These are phyloP conservation scores for Solanum rostratum DNA, from an alignment of 257 asterid genomes.

Conservation along the genomic window DNA sequence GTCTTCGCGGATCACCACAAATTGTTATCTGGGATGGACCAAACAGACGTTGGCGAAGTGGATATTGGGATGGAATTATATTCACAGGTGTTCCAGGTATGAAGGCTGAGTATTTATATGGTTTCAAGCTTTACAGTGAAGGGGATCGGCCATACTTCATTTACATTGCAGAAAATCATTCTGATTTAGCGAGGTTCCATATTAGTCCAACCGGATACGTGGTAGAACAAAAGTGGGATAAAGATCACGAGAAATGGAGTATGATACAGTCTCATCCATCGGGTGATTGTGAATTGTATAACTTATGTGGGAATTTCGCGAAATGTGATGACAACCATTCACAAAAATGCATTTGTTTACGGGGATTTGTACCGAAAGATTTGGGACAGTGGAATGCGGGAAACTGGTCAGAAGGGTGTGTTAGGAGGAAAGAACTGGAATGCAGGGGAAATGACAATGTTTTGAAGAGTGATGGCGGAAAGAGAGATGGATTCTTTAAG, in stretches of 20 bases:
- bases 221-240: constrained; percentile 36
- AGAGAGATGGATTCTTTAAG: constrained; percentile 27
- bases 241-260: constrained; percentile 21
- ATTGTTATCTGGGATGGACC: constrained; percentile 60
- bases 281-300: constrained; percentile 34
- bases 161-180: constrained; percentile 19
- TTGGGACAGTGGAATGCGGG: constrained; percentile 31
- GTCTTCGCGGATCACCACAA: constrained; percentile 60
- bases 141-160: constrained; percentile 15
- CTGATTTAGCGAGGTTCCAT: constrained; percentile 26
- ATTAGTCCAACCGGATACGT: constrained; percentile 37
- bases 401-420: constrained; percentile 60
- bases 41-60: constrained; percentile 64
- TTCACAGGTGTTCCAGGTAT: constrained; percentile 42
- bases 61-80: constrained; percentile 41
- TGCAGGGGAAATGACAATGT: constrained; percentile 18
- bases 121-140: constrained; percentile 31
- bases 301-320: constrained; percentile 54
- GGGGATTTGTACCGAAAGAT: constrained; percentile 41
- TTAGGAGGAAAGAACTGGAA: constrained; percentile 23
- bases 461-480: not conserved
- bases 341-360: constrained; percentile 36
- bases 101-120: constrained; percentile 21
- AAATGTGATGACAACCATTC: constrained; percentile 19
- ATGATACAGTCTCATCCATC: constrained; percentile 34